phyloP scores from a whole-genome alignment of 192 early-diverging fungal genomes.

The Funneliformis geosporum region DNA sequence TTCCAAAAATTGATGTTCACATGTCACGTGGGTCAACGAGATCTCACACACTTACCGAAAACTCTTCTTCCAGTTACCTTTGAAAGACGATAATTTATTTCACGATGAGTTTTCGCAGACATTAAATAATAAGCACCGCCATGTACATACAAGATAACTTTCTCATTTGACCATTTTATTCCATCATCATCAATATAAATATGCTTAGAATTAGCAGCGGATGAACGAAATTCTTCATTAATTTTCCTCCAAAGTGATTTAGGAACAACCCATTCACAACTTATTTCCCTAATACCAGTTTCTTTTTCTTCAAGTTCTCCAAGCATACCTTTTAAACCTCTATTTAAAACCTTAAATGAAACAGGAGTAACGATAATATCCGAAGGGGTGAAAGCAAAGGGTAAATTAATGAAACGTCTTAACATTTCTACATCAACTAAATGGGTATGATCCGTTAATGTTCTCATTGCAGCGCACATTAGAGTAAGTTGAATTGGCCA shows the following conservation, averaged over 20 bases:
- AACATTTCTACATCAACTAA: slow-evolving; percentile 4
- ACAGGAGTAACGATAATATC: slow-evolving; percentile 30
- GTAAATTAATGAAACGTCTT: background rate
- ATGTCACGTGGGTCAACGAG: background rate
- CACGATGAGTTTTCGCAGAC: slow-evolving; percentile 48
- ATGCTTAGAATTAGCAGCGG: background rate
- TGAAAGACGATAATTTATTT: slow-evolving; percentile 50
- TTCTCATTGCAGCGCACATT: slow-evolving; percentile 23
- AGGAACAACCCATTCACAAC: slow-evolving; percentile 28
- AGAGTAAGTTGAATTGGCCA: slow-evolving; percentile 41
- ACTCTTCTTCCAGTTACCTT: slow-evolving; percentile 43
- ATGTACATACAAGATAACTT: slow-evolving; percentile 66
- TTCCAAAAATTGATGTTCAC: background rate
- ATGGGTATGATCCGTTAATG: slow-evolving; percentile 16
- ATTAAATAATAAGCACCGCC: slow-evolving; percentile 73
- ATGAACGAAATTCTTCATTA: slow-evolving; percentile 21
- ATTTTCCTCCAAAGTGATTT: slow-evolving; percentile 29
- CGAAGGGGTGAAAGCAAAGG: background rate
- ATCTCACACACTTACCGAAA: slow-evolving; percentile 38
- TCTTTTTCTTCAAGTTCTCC: background rate
- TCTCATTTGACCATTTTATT: slow-evolving; percentile 36
- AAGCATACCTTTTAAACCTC: slow-evolving; percentile 14
- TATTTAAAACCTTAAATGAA: slow-evolving; percentile 16
- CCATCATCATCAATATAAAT: slow-evolving; percentile 15
- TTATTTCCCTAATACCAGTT: slow-evolving; percentile 10